A percentile compares a stretch with the other conserved stretches of the same genome.
phyloP scores from a whole-genome alignment of 2,329 filamentous ascomycete species.

The Penicillium sclerotiorum region DNA sequence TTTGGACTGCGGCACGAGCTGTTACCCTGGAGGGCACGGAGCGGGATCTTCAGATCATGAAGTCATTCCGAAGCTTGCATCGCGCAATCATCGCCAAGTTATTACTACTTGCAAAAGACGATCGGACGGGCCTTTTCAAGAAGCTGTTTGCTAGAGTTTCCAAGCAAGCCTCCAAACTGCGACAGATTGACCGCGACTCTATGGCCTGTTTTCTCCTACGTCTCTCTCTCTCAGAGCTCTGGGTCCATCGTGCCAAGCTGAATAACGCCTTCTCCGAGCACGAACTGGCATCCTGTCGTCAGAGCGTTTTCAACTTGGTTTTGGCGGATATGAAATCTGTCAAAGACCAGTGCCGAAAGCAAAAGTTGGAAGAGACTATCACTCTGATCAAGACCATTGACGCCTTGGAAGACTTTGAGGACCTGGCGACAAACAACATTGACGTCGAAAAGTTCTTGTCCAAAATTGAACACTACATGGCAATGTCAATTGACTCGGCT shows the following conservation, averaged over 20 bases:
- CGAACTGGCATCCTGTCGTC: slow-evolving; percentile 35
- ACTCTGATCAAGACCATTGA: slow-evolving; percentile 41
- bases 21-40: slow-evolving; percentile 35
- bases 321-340: slow-evolving; percentile 39
- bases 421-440: slow-evolving; percentile 35
- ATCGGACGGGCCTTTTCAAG: slow-evolving; percentile 37
- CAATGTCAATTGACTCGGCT: slow-evolving; percentile 36
- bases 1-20: slow-evolving; percentile 41
- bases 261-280: slow-evolving; percentile 30
- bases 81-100: slow-evolving; percentile 39
- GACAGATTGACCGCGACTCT: slow-evolving; percentile 35
- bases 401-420: slow-evolving; percentile 44
- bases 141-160: slow-evolving; percentile 38
- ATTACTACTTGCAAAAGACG: slow-evolving; percentile 36
- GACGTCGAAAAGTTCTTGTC: slow-evolving; percentile 39
- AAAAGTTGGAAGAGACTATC: slow-evolving; percentile 35
- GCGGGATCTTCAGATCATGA: slow-evolving; percentile 38
- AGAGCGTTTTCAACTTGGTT: slow-evolving; percentile 37
- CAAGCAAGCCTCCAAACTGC: slow-evolving; percentile 32
- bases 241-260: slow-evolving; percentile 35
- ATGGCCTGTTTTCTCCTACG: slow-evolving; percentile 41
- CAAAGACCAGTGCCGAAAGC: slow-evolving; percentile 38
- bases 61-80: slow-evolving; percentile 41
- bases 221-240: slow-evolving; percentile 39
- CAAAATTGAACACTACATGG: slow-evolving; percentile 40